Conservation (phyloP, 192 early-diverging fungal genomes). For the Umbelopsis sp. region DNA sequence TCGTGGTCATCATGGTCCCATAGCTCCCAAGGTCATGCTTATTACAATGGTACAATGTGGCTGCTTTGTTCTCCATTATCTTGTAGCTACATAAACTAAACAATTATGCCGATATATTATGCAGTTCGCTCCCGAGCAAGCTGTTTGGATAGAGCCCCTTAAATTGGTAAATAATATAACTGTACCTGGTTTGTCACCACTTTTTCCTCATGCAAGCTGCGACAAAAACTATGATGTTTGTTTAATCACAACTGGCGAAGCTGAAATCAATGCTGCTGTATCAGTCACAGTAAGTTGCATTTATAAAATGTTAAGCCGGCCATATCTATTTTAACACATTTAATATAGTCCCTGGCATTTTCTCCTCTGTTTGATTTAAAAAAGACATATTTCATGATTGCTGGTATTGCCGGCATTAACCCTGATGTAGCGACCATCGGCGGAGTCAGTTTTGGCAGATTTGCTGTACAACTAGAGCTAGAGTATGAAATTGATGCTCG, state of each 20-base stretch:
- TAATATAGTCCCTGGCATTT: constrained; percentile 6
- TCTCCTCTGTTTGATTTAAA: not conserved
- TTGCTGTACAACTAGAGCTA: constrained; percentile 14
- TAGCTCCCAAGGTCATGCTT: constrained; percentile 4
- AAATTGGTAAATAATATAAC: constrained; percentile 9
- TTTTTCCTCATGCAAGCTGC: not conserved
- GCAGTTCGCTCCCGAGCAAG: constrained; percentile 5
- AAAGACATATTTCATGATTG: constrained; percentile 18
- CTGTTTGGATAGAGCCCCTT: constrained; percentile 17
- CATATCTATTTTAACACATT: not conserved
- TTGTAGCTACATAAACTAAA: not conserved
- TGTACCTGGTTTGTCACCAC: constrained; percentile 13
- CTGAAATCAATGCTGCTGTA: constrained; percentile 15
- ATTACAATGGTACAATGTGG: not conserved
- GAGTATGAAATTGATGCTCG: constrained; percentile 17
- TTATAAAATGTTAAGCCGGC: not conserved
- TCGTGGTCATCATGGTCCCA: not conserved
- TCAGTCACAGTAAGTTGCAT: not conserved
- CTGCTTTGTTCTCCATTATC: not conserved
- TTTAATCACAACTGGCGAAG: constrained; percentile 17
- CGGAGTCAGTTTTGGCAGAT: not conserved
- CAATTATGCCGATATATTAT: not conserved
- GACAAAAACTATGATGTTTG: constrained; percentile 8
- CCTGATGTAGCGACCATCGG: constrained; percentile 8
- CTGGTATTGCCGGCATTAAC: constrained; percentile 23